A percentile compares a stretch with the other conserved stretches of the same genome.
phyloP scores from a whole-genome alignment of 2,329 filamentous ascomycete genomes.

The Rutstroemia sp. region DNA sequence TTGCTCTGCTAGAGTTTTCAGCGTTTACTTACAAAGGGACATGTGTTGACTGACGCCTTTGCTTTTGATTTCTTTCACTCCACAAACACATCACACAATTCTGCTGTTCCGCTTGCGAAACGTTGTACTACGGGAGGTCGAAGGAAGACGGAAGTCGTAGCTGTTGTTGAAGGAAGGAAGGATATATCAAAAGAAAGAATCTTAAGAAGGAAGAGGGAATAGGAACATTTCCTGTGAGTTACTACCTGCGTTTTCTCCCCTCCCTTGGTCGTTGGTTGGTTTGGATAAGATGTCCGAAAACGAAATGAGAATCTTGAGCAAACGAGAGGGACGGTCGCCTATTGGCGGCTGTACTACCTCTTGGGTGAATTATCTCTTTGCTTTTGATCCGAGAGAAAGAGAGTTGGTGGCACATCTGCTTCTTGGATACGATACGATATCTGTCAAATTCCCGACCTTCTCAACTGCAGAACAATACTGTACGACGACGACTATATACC shows the following conservation, averaged over 20 bases:
- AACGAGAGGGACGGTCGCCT: too few species aligned
- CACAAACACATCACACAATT: slow-evolving; percentile 15
- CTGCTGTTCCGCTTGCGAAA: slow-evolving; percentile 18
- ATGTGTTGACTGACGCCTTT: background rate
- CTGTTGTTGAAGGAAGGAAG: slow-evolving; percentile 21
- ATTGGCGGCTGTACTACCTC: background rate
- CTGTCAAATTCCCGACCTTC: slow-evolving; percentile 6
- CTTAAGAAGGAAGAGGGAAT: slow-evolving; percentile 1
- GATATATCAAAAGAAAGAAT: slow-evolving; percentile 16
- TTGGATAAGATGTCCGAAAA: background rate
- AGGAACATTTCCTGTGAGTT: slow-evolving; percentile 1
- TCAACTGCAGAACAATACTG: slow-evolving; percentile 1
- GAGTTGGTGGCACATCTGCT: slow-evolving; percentile 17
- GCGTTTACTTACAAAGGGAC: background rate
- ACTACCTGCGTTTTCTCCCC: background rate
- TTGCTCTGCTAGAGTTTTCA: background rate
- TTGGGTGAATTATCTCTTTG: background rate
- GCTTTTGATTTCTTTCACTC: background rate
- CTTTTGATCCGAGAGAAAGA: background rate
- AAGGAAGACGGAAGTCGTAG: slow-evolving; percentile 27
- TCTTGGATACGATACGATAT: background rate
- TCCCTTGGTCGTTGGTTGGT: background rate
- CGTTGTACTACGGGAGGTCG: slow-evolving; percentile 27
- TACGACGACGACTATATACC: background rate
- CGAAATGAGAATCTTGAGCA: too few species aligned